phyloP scores from a whole-genome alignment of 208 protist genomes.

The Herpetomonas muscarum region DNA sequence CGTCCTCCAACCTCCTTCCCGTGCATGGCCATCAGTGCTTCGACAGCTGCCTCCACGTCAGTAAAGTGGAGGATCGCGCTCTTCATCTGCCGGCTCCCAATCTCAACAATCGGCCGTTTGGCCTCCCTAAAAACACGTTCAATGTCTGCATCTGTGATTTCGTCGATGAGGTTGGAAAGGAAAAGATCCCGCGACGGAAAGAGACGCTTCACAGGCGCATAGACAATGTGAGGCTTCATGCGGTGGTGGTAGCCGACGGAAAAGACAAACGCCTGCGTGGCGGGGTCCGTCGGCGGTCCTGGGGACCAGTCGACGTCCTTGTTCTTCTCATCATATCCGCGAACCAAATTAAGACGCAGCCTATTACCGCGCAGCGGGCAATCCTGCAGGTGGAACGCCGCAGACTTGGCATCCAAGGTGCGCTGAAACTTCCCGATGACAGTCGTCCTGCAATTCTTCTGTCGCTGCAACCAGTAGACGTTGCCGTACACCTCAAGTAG shows the following conservation, averaged over 20 bases:
- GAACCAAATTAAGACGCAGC: constrained; percentile 68
- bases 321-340: constrained; percentile 63
- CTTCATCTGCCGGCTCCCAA: no score
- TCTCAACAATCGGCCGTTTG: no score
- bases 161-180: constrained; percentile 69
- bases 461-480: constrained; percentile 77
- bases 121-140: constrained; percentile 40
- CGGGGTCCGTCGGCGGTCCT: constrained; percentile 68
- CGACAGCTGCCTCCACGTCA: constrained; percentile 56
- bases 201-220: constrained; percentile 67
- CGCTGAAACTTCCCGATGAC: constrained; percentile 83
- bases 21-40: constrained; percentile 71
- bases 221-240: constrained; percentile 54
- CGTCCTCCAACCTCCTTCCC: constrained; percentile 56
- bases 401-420: constrained; percentile 52
- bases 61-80: constrained; percentile 60
- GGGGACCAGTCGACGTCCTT: constrained; percentile 64
- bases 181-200: constrained; percentile 72
- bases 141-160: constrained; percentile 62
- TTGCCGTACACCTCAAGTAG: constrained; percentile 89
- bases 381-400: constrained; percentile 65
- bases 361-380: constrained; percentile 63
- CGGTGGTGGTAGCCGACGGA: constrained; percentile 74
- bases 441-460: constrained; percentile 64
- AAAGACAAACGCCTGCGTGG: constrained; percentile 57